Evolutionary conservation across 116 monocot genomes (phyloP), one percentile per base, ranked within the genome.

Genomic region (Trichopus zeylanicus): DNA sequence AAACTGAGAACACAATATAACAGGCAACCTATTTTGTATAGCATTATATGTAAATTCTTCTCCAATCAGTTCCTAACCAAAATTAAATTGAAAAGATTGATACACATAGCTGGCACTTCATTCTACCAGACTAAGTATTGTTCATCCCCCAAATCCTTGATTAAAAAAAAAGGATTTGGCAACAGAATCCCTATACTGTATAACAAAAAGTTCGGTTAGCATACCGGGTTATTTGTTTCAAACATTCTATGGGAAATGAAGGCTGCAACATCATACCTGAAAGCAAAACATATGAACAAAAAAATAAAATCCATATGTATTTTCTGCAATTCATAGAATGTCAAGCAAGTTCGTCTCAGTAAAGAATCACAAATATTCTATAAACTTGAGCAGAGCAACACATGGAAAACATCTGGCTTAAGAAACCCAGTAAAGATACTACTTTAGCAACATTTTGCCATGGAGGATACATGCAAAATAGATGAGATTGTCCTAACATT

Each of bases 201-300:
- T 22, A 22, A 24, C 49, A 16, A 20, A 5, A 24, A 24, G 49
- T 49, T 21, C 8, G 21, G 0, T 23, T 47, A 21, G n/a, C 69
- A 67, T 80, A 97, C 97, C 70, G 91, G 82, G 71, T 97, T 82
- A 26, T 80, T 78, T 19, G 82, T 73, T 65, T 97, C 97, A 63
- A 68, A 75, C 64, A 73, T 73, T 73, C 91, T 79, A 66, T 91
- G 75, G 3, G 87, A 81, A 48, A 91, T 72, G 73, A 97, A 91
- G 18, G 75, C 72, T 26, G 84, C 54, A 65, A 97, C 87, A 75
- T 97, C 97, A 64, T 97, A 97, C 97, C 97, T 97, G 76, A 56
- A 75, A 42, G 65, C 33, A 32, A 57, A 75, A 51, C 7, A 8
- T n/a, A 6, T 15, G 19, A 57, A 31, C 5, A 54, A 57, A 65